Conservation (phyloP, 2,329 filamentous ascomycete species). For the Pestalotiopsis fici region DNA sequence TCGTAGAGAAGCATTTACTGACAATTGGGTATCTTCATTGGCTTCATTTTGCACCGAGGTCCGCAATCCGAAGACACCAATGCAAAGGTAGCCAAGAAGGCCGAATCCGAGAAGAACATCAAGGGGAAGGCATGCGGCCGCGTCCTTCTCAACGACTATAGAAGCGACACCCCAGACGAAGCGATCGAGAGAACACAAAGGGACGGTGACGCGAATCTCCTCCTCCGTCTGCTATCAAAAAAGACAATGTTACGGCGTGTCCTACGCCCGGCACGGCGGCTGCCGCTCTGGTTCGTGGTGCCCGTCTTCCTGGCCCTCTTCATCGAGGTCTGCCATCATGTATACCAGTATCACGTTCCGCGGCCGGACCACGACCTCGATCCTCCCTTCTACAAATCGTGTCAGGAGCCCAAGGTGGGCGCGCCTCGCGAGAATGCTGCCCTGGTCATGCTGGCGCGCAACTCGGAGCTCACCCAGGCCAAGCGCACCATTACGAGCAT, state of each 20-base stretch:
- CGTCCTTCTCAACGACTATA: background rate
- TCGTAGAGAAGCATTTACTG: background rate
- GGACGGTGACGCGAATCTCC: background rate
- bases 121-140: background rate
- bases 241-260: slow-evolving; percentile 28
- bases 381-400: slow-evolving; percentile 38
- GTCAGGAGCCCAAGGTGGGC: slow-evolving; percentile 37
- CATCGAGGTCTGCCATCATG: slow-evolving; percentile 36
- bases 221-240: background rate
- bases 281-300: slow-evolving; percentile 30
- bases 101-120: background rate
- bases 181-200: background rate
- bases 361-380: slow-evolving; percentile 37
- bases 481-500: slow-evolving; percentile 40
- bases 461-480: slow-evolving; percentile 40
- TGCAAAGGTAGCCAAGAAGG: background rate
- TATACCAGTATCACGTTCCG: slow-evolving; percentile 33
- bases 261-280: slow-evolving; percentile 30
- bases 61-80: background rate
- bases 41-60: background rate
- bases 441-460: slow-evolving; percentile 48
- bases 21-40: background rate
- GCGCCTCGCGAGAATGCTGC: slow-evolving; percentile 42
- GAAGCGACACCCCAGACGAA: background rate
- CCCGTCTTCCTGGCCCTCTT: slow-evolving; percentile 28